These are phyloP conservation scores for Asterophora parasitica DNA, from an alignment of 768 basidiomycete genomes.

Conservation along the genomic window DNA sequence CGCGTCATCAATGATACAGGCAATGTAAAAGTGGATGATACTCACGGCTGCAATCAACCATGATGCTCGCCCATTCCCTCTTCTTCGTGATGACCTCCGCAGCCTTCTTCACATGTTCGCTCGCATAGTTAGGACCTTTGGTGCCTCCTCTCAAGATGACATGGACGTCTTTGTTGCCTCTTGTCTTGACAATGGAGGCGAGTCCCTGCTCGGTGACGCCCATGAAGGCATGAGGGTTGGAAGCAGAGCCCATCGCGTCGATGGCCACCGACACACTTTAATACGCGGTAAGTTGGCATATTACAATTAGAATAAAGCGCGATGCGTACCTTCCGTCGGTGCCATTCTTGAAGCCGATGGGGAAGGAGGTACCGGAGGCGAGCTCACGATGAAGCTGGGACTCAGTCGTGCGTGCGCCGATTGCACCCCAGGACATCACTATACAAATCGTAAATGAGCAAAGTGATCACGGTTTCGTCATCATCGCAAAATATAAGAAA, in stretches of 20 bases:
- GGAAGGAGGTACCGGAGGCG: conserved; percentile 94
- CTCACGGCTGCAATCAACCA: conserved; percentile 85
- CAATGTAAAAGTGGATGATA: conserved; percentile 11
- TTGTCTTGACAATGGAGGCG: conserved; percentile 92
- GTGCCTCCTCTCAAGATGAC: conserved; percentile 94
- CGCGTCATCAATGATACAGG: neutral
- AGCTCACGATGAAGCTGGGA: conserved; percentile 96
- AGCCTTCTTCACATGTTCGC: conserved; percentile 66
- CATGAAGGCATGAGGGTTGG: conserved; percentile 95
- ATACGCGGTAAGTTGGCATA: no score
- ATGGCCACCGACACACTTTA: conserved; percentile 80
- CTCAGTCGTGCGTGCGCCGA: conserved; percentile 96
- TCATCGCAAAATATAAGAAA: no score
- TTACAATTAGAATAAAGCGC: neutral
- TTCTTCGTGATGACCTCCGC: conserved; percentile 62
- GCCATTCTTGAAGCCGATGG: conserved; percentile 98
- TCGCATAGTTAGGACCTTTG: conserved; percentile 83
- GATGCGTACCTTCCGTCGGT: conserved; percentile 77
- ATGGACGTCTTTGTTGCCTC: conserved; percentile 84
- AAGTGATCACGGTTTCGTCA: no score
- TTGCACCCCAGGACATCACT: conserved; percentile 91
- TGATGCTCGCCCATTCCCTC: conserved; percentile 61
- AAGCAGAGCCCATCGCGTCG: conserved; percentile 92
- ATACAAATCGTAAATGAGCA: conserved; percentile 4
- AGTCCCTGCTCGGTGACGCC: conserved; percentile 84